Evolutionary conservation across 768 basidiomycete genomes (phyloP).

Genomic region (Clavulina sp.): DNA sequence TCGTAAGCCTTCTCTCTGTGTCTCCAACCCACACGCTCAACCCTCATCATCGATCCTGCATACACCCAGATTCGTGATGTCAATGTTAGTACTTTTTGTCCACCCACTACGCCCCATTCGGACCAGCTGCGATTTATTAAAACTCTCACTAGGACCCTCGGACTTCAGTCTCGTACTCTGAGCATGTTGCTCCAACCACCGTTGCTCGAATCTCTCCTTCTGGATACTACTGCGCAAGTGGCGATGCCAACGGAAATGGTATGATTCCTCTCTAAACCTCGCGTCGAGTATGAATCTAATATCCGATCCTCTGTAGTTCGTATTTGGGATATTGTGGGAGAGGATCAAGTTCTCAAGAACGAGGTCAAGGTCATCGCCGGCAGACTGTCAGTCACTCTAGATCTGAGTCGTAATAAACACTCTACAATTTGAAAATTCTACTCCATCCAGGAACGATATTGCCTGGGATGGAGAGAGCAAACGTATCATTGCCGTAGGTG

Average conservation of each 20-base stretch:
- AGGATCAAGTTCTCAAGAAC: slow-evolving; percentile 65
- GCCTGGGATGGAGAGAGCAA: slow-evolving; percentile 96
- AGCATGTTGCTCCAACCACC: slow-evolving; percentile 69
- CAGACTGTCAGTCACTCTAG: slow-evolving; percentile 34
- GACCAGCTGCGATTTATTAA: slow-evolving; percentile 1
- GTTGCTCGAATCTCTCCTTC: slow-evolving; percentile 86
- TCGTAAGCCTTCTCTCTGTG: slow-evolving; percentile 35
- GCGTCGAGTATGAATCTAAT: not conserved
- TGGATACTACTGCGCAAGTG: slow-evolving; percentile 91
- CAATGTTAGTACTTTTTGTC: slow-evolving; percentile 32
- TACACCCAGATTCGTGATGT: slow-evolving; percentile 57
- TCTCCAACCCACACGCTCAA: not conserved
- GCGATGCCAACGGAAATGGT: slow-evolving; percentile 69
- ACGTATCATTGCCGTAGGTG: slow-evolving; percentile 86
- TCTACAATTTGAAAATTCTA: not conserved
- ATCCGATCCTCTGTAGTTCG: slow-evolving; percentile 34
- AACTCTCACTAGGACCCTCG: slow-evolving; percentile 38
- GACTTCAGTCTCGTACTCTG: slow-evolving; percentile 46
- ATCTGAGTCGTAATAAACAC: not conserved
- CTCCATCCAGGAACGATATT: slow-evolving; percentile 59
- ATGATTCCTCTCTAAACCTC: slow-evolving; percentile 12
- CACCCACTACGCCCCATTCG: not conserved
- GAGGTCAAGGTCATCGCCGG: slow-evolving; percentile 65
- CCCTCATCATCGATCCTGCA: not conserved
- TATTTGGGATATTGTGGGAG: slow-evolving; percentile 85